Evolutionary conservation across 495 filamentous ascomycete genomes (phyloP), one percentile per base, ranked within the genome.

Genomic region (Melanomma pulvis-pyrius): DNA sequence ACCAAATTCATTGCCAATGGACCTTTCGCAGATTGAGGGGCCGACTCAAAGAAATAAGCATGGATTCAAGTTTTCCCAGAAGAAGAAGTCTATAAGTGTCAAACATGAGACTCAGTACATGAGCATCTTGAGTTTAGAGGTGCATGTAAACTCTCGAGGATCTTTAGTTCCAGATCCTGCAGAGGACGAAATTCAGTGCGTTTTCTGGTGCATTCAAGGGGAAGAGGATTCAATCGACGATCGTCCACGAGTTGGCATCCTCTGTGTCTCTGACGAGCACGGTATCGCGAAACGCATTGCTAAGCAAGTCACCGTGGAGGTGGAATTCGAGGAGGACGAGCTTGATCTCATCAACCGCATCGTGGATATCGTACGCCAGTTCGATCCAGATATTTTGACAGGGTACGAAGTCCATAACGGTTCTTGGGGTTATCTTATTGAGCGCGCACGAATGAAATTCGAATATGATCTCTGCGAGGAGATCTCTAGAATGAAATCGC

Each of bases 401-500:
- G 94, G 94, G 0, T 98, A 94, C 74, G 94, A 98, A 75, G 92
- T 98, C 5, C 93, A 98, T 68, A 91, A 90, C 52, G 81, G 83
- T 58, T 96, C 92, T 2, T 98, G 94, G 94, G 94, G 94, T 1
- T 98, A 96, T 78, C 74, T 98, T 47, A 92, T 97, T 59, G 93
- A 97, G 74, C 85, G 94, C 69, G 93, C 94, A 6, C 82, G 87
- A 56, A 79, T 88, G 70, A 90, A 92, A 72, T 97, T 94, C 73
- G 93, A 93, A 51, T 96, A 90, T 73, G 86, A 96, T 71, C 81
- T 98, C 9, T 92, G 89, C 67, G 90, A 93, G 62, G 93, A 98
- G 68, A 83, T 98, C 63, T 96, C 92, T 0, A 83, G 94, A 48
- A 90, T 94, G 77, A 96, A 90, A 69, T 86, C 86, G 13, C 84